A percentile compares a stretch with the other conserved stretches of the same genome.
These are phyloP conservation scores for Chimonanthus salicifolius DNA, from an alignment of 164 flowering plant species.

Conservation along the genomic window DNA sequence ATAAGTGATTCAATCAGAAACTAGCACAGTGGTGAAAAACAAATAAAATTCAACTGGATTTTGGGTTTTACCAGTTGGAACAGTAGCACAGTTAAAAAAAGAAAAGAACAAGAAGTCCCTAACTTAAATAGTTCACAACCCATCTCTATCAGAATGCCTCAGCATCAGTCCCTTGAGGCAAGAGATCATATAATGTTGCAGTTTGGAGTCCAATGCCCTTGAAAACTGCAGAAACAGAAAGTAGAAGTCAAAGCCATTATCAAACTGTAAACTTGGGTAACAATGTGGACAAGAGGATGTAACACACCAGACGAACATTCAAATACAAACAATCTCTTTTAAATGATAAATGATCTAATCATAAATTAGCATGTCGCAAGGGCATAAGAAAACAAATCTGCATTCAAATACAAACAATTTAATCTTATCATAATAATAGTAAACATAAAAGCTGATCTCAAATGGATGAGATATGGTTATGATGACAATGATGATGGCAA, in stretches of 20 bases:
- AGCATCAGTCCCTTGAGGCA: neutral
- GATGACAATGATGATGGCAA: neutral
- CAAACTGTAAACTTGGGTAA: too few relatives aligned
- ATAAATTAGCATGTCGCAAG: too few relatives aligned
- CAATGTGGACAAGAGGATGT: too few relatives aligned
- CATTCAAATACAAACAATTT: neutral
- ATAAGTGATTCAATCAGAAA: neutral
- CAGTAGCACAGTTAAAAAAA: neutral
- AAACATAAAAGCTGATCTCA: neutral
- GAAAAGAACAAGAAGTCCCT: neutral
- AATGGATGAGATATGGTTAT: neutral
- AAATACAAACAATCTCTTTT: too few relatives aligned
- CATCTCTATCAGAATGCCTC: neutral
- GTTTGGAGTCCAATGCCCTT: conserved; percentile 2
- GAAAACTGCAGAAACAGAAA: neutral
- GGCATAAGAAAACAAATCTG: too few relatives aligned
- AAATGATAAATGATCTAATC: too few relatives aligned
- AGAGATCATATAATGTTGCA: neutral
- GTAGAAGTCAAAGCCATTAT: too few relatives aligned
- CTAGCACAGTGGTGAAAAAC: neutral
- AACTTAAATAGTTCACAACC: neutral
- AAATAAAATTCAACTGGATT: neutral
- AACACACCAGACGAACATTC: too few relatives aligned
- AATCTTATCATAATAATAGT: neutral
- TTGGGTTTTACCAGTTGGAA: neutral